Conservation (phyloP, 202 grass and related monocot species). For the Carex sylvatica region DNA sequence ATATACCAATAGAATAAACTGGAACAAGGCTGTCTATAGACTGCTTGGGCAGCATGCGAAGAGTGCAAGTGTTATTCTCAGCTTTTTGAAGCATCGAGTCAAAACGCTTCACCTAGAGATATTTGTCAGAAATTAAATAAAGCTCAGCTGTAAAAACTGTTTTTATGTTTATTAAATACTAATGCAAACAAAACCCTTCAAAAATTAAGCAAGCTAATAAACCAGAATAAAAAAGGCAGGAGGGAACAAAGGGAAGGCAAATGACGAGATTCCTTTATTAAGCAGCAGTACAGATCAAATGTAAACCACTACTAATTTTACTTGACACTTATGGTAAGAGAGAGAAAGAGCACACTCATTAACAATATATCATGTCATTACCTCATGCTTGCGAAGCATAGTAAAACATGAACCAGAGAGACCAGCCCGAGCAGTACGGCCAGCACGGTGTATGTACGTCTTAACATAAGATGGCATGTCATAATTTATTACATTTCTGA, state of each 20-base stretch:
- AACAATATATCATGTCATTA: constrained; percentile 27
- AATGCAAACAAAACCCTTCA: background rate
- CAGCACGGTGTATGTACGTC: constrained; percentile 87
- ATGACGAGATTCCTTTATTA: constrained; percentile 18
- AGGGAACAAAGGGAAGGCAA: background rate
- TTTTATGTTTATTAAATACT: constrained; percentile 6
- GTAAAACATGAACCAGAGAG: constrained; percentile 87
- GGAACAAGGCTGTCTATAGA: constrained; percentile 57
- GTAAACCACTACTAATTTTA: background rate
- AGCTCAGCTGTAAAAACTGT: background rate
- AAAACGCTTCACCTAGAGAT: constrained; percentile 64
- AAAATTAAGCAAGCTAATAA: background rate
- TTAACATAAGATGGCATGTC: constrained; percentile 89
- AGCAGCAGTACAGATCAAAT: constrained; percentile 12
- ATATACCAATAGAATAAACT: constrained; percentile 52
- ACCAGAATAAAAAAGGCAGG: background rate
- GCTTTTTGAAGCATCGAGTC: constrained; percentile 82
- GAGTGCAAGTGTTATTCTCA: constrained; percentile 53
- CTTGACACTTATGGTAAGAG: background rate
- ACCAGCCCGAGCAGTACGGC: constrained; percentile 80
- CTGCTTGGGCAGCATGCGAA: constrained; percentile 55
- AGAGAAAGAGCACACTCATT: constrained; percentile 11
- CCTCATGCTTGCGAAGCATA: constrained; percentile 88
- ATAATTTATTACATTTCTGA: constrained; percentile 90
- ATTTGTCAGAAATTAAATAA: constrained; percentile 3